Evolutionary conservation across 179 eudicot species (phyloP), one percentile per base, ranked within the genome.

Genomic region (Beta corolliflora): DNA sequence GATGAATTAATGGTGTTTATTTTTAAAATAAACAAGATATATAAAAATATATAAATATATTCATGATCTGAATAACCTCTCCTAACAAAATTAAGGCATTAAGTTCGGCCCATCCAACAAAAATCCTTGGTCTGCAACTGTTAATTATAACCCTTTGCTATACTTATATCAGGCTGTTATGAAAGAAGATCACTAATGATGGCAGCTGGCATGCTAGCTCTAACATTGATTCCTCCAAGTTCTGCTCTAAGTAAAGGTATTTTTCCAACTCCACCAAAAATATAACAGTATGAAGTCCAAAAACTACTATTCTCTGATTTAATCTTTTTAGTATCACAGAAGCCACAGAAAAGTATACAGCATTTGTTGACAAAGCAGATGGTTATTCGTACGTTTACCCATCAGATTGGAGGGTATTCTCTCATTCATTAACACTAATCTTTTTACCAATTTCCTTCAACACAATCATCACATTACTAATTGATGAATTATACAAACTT

Each of bases 321-420:
- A 48, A 53, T 48, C 29, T 55, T 56, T 75, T 60, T 82, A 71
- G 79, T 77, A 41, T 83, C 75, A 75, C 88, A 92, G 98, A 79
- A 83, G 83, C 76, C 73, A 93, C 97, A 58, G 71, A 82, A 65
- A 90, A 86, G 66, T 93, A 88, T 66, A 87, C 77, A 36, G 84
- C 78, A 56, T 95, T 92, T 75, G 91, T 92, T 48, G 98, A 95
- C 87, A 81, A 82, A 89, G 66, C n/a, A 79, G 98, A 95, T 85
- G 97, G 98, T 14, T 95, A 95, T 84, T 89, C 97, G 56, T 95
- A 95, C 65, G 90, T 87, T 76, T 93, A 95, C 78, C 99, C 98
- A 36, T 90, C 98, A 81, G 98, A 94, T 83, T 94, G 98, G 98
- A 94, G 97, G 91, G 98, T 94, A 89, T 79, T 81, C 36, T 59